Base-by-base conservation (phyloP, 371 early-diverging fungal species). In the Gilbertella persicaria region DNA sequence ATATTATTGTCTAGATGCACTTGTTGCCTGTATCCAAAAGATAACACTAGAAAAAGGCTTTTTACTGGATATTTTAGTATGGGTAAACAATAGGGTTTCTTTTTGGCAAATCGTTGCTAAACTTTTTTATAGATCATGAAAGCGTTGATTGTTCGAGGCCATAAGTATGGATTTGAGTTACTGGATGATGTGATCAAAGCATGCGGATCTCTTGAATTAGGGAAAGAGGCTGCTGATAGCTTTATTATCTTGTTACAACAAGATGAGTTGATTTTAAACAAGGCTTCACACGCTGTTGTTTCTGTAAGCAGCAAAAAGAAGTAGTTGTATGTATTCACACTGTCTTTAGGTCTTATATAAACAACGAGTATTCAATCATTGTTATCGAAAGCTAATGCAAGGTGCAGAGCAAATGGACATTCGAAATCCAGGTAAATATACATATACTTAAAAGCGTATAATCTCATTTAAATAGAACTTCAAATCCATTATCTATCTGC, bases 311-410 rank as follows among this genome's bases (percentile, higher is more conserved):
- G 8, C 21, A 26, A 40, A 14, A 6, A 29, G 28, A 26, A 21
- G 4, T 30, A n/a, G 16, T 25, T 57, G 26, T 38, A 19, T 20
- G n/a, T 28, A 53, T 20, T 28, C 8, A 24, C 40, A 16, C 38
- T 39, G n/a, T 16, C 46, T 57, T 28, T 68, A 84, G 82, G 66
- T 88, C n/a, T 62, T 93, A 24, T 82, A 83, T 56, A 84, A 84
- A 66, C 92, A 93, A 69, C 71, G 87, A 19, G 80, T 93, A 33
- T 92, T 91, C 65, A 77, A 82, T 35, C 66, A 79, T 33, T 78
- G 78, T 44, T 64, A 82, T 13, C 88, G 90, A 21, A 69, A 67
- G 23, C 62, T 95, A 1, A 79, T 84, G 8, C 24, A 59, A 26
- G 43, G 40, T 5, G 40, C 60, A 5, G 56, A 67, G 41, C 26